Base-by-base conservation (phyloP, 2,329 filamentous ascomycete species). In the Cercospora sp. region DNA sequence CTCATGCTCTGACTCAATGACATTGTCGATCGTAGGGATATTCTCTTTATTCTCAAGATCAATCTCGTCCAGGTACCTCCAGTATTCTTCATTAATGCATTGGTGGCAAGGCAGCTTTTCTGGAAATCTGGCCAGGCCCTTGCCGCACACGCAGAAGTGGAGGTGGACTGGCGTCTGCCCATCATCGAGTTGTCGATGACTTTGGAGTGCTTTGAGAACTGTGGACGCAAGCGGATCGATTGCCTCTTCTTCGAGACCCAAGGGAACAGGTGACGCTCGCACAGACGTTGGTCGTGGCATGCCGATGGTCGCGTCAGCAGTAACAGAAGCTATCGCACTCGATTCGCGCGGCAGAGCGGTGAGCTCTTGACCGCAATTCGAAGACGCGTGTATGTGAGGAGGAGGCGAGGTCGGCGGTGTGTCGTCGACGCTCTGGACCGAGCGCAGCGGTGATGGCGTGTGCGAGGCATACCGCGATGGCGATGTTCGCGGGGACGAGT, bases 361-460 rank as follows among this genome's bases (percentile, higher is more conserved):
- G 26, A 30, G 26, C 30, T 57, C 53, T n/a, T 16, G 53, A 13
- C 28, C 28, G 26, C 28, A n/a, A 8, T 18, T 3, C 3, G 30
- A 26, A 10, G 45, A 39, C 23, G 33, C 16, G 7, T 31, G 51
- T 6, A 30, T 12, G 18, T 31, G 61, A n/a, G 48, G 61, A 7
- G 61, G 2, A 57, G 53, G 61, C 13, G 61, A 64, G 20, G 62
- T 42, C 9, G 62, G 62, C 18, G 62, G 62, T 3, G 62, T 64
- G 3, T 58, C 62, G 9, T 57, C n/a, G 16, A 23, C 48, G 13
- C 18, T 23, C 48, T 64, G 48, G 2, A 64, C 62, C 5, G 62
- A 57, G 26, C 48, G 51, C 20, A 58, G 62, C 16, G 62, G 62
- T 12, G 62, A 64, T 36, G 62, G 62, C 20, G 62, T 64, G 30